These are phyloP conservation scores for Calonectria naviculata DNA, from an alignment of 2,329 filamentous ascomycete species.

Conservation along the genomic window DNA sequence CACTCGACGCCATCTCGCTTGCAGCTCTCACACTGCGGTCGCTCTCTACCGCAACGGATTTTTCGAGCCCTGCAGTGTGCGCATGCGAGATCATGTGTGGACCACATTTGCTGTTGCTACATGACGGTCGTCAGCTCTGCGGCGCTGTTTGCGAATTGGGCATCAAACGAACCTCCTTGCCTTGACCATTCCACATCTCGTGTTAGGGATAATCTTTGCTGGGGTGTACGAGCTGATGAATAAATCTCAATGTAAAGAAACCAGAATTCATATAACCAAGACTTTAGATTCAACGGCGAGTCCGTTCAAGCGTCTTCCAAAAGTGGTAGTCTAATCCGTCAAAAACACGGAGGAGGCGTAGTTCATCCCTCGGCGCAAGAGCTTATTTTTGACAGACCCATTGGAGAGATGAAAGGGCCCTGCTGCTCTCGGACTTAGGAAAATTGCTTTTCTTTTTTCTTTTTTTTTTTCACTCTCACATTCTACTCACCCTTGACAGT, in stretches of 20 bases:
- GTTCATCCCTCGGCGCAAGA: slow-evolving; percentile 34
- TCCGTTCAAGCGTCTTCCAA: neutral
- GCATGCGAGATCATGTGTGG: slow-evolving; percentile 41
- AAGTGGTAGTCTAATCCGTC: slow-evolving; percentile 15
- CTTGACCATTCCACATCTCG: slow-evolving; percentile 38
- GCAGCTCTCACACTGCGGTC: slow-evolving; percentile 42
- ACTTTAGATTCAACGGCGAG: neutral
- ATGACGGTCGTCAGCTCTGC: slow-evolving; percentile 23
- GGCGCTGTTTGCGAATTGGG: neutral
- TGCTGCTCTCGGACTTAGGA: slow-evolving; percentile 7
- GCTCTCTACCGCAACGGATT: slow-evolving; percentile 41
- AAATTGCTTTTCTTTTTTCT: neutral
- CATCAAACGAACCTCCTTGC: slow-evolving; percentile 38
- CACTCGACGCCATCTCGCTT: slow-evolving; percentile 43
- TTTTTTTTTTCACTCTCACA: slow-evolving; percentile 1
- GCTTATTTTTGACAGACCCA: slow-evolving; percentile 22
- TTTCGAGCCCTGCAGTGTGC: slow-evolving; percentile 41
- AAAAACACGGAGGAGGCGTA: slow-evolving; percentile 26
- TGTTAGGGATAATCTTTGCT: neutral
- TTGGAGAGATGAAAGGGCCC: neutral
- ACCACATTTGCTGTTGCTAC: slow-evolving; percentile 41
- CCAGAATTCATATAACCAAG: slow-evolving; percentile 12
- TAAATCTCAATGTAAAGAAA: neutral
- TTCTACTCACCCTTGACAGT: slow-evolving; percentile 1
- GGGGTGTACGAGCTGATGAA: neutral